Percentiles rank a stretch among this genome's conserved stretches.
Conservation (phyloP, 1,284 basidiomycete genomes). For the Cutaneotrichosporon sp. region DNA sequence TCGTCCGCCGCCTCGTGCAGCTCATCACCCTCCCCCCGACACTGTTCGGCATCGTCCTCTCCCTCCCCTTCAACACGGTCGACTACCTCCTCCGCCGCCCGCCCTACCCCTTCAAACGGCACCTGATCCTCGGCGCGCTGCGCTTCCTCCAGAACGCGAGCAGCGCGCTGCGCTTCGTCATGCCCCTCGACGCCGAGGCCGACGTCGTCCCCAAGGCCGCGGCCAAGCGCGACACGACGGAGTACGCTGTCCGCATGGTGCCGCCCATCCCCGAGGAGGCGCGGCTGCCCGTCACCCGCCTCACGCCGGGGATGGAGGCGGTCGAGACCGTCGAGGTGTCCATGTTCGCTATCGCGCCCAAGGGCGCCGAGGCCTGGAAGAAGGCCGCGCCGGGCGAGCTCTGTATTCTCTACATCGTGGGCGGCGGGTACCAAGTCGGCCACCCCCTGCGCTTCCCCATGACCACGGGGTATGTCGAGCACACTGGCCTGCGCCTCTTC, state of each 20-base stretch:
- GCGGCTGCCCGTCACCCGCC: conserved; percentile 1
- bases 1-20: conserved; percentile 8
- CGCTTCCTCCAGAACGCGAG: conserved; percentile 1
- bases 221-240: conserved; percentile 4
- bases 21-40: conserved; percentile 12
- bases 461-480: neutral
- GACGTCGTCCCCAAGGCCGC: conserved; percentile 7
- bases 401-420: conserved; percentile 19
- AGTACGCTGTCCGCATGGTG: conserved; percentile 12
- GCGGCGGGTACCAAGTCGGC: conserved; percentile 19
- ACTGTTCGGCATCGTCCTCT: conserved; percentile 2
- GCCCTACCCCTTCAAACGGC: conserved; percentile 10
- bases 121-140: conserved; percentile 7
- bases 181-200: conserved; percentile 8
- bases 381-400: conserved; percentile 17
- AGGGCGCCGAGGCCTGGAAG: conserved; percentile 17
- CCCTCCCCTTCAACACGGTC: conserved; percentile 11
- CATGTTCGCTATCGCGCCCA: conserved; percentile 20
- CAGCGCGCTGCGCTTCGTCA: conserved; percentile 7
- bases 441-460: conserved; percentile 5
- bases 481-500: conserved; percentile 4
- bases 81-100: conserved; percentile 15
- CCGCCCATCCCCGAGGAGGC: conserved; percentile 9
- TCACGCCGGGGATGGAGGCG: conserved; percentile 1
- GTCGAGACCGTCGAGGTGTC: conserved; percentile 11